Base-by-base conservation (phyloP, 139 green algal genomes). In the Edaphochlamys debaryana region DNA sequence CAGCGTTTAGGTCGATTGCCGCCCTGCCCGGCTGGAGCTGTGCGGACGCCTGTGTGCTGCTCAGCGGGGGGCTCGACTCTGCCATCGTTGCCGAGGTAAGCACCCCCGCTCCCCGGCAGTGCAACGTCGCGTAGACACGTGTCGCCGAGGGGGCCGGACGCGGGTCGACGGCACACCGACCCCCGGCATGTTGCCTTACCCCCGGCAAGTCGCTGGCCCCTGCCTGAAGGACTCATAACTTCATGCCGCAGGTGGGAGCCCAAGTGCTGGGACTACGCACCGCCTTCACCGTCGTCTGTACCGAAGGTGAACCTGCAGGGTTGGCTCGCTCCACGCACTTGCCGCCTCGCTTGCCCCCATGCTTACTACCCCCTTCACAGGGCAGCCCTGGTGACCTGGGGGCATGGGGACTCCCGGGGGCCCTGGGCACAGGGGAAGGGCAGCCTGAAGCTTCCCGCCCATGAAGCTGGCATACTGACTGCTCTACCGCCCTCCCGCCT, bases 71-170 rank as follows among this genome's bases (percentile, higher is more conserved):
- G 6, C 37, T 82, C 4, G 76, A 82, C 45, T 74, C 62, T 7
- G 76, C 76, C 29, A 52, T 64, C 32, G 76, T 73, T 30, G 76
- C 76, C 29, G 76, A 82, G 45, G 63, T 83, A n/a, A n/a, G n/a
- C n/a, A n/a, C n/a, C n/a, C n/a, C n/a, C n/a, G n/a, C n/a, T n/a
- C n/a, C n/a, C n/a, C n/a, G 2, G 77, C 45, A 2, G 64, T 15
- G 48, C 15, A 15, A 15, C 48, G 48, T 15, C 11, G 48, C 15
- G 11, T 54, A 54, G 11, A 54, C 11, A 15, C 11, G 11, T 11
- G 48, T 15, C 48, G 50, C 60, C 34, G 8, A 6, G 8, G 60
- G 30, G 60, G 34, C 17, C 30, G 29, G 20, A 29, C 23, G 58
- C 25, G n/a, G 13, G 58, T 15, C 11, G 11, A 54, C 48, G 48